These are phyloP conservation scores for Hymenochaete sp. DNA, from an alignment of 1,284 basidiomycete genomes.

Conservation along the genomic window DNA sequence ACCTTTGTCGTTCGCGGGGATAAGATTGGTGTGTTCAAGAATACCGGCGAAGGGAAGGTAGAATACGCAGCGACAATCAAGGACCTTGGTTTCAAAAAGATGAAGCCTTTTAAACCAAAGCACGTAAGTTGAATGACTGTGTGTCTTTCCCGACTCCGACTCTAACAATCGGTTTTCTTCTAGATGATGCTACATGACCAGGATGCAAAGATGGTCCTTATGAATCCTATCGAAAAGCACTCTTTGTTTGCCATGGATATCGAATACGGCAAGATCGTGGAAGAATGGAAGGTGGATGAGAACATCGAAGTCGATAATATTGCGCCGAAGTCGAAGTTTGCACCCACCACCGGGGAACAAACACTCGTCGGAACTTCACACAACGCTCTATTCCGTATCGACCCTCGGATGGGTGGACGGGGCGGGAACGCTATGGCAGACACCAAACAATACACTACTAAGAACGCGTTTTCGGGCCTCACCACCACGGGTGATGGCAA, in stretches of 20 bases:
- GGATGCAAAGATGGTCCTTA: constrained; percentile 92
- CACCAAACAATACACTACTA: constrained; percentile 91
- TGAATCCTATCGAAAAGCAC: constrained; percentile 79
- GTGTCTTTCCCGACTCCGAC: constrained; percentile 1
- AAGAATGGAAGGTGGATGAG: constrained; percentile 97
- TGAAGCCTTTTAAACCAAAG: constrained; percentile 78
- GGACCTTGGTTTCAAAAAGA: constrained; percentile 74
- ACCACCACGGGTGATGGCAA: constrained; percentile 83
- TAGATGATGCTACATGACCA: constrained; percentile 97
- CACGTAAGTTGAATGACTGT: constrained; percentile 46
- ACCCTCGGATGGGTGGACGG: constrained; percentile 64
- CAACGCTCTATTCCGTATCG: constrained; percentile 95
- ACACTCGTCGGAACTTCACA: constrained; percentile 90
- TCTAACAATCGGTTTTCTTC: neutral
- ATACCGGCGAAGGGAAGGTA: constrained; percentile 70
- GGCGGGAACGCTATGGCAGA: constrained; percentile 92
- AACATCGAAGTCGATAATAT: constrained; percentile 82
- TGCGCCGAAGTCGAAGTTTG: constrained; percentile 90
- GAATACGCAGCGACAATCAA: constrained; percentile 88
- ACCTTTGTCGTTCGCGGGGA: constrained; percentile 94
- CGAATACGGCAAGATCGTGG: constrained; percentile 93
- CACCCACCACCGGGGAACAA: constrained; percentile 87
- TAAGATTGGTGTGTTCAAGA: constrained; percentile 96
- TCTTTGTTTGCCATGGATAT: constrained; percentile 91
- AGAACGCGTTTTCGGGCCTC: constrained; percentile 93